Base-by-base conservation (phyloP, 2,329 filamentous ascomycete species). In the Chaetomium olivaceum region DNA sequence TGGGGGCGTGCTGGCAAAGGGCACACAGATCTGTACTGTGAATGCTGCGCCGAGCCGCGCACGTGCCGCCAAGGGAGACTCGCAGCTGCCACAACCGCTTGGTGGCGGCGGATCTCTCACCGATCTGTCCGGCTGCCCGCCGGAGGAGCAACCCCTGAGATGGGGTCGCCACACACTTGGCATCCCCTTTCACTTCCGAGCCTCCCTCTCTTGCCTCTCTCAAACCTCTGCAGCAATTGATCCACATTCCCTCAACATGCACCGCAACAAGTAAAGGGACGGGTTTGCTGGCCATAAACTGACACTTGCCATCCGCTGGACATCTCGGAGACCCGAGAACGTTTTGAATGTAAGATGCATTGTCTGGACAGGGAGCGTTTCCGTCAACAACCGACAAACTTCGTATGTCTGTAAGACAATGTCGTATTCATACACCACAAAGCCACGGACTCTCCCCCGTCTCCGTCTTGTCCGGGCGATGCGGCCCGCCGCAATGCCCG, bases 51-150 rank as follows among this genome's bases (percentile, higher is more conserved):
- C 52, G 33, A 29, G 58, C 58, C 43, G 43, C 58, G 58, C 65
- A 67, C 66, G 62, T 65, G 62, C 59, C 43, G 62, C 60, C 62
- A 56, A 62, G 60, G 39, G 23, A 27, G 25, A 4, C 23, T n/a
- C 39, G 14, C 39, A 43, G 39, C 39, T 43, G 39, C 39, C 39
- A n/a, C 27, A 29, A 3, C 39, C 16, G 23, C 50, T 16, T 16
- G 16, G 48, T 3, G 16, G 61, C 61, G 52, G 60, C 56, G 64
- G 67, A 61, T 50, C 64, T 51, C 12, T 58, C 54, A 46, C 55
- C 61, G 63, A 67, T 62, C n/a, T 11, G 46, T 9, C 21, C 9
- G n/a, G 46, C 19, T 61, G 62, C 27, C 60, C 59, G 46, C 21
- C 46, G 59, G 59, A 58, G 29, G 25, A 48, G 27, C 60, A 48